Base-by-base conservation (phyloP, 2,329 filamentous ascomycete genomes). In the Leptographium wingfieldii region DNA sequence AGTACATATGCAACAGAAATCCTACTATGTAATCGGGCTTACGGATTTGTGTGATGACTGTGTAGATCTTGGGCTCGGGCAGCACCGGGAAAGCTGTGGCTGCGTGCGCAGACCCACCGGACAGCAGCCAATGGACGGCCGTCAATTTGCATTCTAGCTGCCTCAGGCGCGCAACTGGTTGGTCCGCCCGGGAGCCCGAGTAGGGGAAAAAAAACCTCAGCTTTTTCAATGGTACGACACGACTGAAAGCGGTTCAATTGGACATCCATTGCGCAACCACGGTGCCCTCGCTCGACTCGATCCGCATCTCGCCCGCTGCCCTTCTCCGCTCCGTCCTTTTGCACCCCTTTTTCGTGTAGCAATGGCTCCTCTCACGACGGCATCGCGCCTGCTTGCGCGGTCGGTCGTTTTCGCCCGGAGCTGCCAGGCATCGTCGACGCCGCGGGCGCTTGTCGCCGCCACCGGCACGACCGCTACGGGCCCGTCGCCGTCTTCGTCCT, bases 381-480 rank as follows among this genome's bases (percentile, higher is more conserved):
- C 84, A 72, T 83, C 87, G 73, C 83, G 84, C 75, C 78, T 83
- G 70, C 80, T 88, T 72, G 78, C 88, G 78, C 86, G 86, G 74
- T 68, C 70, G 60, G 65, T 69, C 33, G 6, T 35, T 7, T 35
- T 5, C 55, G 55, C 66, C 59, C 61, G 62, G 63, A 64, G 60
- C 53, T 55, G 59, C 56, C 59, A 52, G 29, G 49, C n/a, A 29
- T 35, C 73, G 75, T 80, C 71, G 78, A 80, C 27, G 49, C 56
- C 29, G 25, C 58, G 22, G 49, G 58, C 25, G 67, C 80, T 81
- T 71, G 77, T 80, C 6, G 60, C 59, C 10, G 46, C 60, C 27
- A 35, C 60, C 14, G 43, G 56, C 29, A 43, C 60, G n/a, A 38
- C 60, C 33, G 48, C 55, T 16, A 10, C 33, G 33, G 9, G 33